These are phyloP conservation scores for Mortierella sp. DNA, from an alignment of 371 early-diverging fungal species.

Conservation along the genomic window DNA sequence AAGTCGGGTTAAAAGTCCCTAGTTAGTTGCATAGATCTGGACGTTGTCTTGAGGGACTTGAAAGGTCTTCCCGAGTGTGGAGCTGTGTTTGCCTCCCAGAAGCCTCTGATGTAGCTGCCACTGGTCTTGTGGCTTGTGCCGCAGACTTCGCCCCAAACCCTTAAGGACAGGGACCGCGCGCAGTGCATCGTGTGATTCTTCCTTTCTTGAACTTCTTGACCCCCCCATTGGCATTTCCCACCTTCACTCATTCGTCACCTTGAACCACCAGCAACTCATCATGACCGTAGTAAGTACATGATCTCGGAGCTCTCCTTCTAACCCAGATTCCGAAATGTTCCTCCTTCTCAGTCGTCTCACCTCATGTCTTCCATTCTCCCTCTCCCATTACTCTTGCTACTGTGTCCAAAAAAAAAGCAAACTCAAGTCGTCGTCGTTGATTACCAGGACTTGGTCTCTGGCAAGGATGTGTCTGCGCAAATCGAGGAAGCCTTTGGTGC, in stretches of 20 bases:
- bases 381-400: neutral
- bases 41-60: too few relatives aligned
- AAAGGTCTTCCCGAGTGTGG: too few relatives aligned
- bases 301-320: neutral
- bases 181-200: conserved; percentile 17
- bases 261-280: neutral
- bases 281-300: neutral
- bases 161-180: too few relatives aligned
- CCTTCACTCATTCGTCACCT: neutral
- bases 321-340: neutral
- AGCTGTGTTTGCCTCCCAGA: too few relatives aligned
- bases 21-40: too few relatives aligned
- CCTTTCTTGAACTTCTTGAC: too few relatives aligned
- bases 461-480: conserved; percentile 37
- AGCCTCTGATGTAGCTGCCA: too few relatives aligned
- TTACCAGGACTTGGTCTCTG: conserved; percentile 48
- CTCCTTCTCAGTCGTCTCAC: neutral
- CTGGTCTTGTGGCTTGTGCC: too few relatives aligned
- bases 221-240: too few relatives aligned
- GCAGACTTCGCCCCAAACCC: too few relatives aligned
- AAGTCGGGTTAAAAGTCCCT: too few relatives aligned
- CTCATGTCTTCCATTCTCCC: too few relatives aligned
- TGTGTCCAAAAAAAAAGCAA: neutral
- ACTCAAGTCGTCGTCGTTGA: conserved; percentile 48
- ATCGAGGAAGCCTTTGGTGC: conserved; percentile 63